Evolutionary conservation across 495 filamentous ascomycete species (phyloP).

Genomic region (Monascus purpureus): DNA sequence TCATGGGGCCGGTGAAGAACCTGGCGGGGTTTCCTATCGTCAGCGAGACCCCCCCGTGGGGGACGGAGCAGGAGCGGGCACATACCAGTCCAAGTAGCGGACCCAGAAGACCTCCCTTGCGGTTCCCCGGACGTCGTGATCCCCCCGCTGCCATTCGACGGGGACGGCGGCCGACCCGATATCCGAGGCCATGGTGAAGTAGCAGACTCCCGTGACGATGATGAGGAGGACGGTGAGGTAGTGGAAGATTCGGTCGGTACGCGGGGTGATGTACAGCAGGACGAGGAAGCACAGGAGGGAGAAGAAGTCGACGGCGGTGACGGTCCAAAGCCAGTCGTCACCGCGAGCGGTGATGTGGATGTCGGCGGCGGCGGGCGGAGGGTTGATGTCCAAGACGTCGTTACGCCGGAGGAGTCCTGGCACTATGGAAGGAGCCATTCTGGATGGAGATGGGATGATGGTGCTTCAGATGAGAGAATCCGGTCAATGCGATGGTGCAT

Average conservation of each 20-base stretch:
- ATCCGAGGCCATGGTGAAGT: conserved; percentile 56
- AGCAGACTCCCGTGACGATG: conserved; percentile 48
- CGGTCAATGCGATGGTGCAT: too few relatives aligned
- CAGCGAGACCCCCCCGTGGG: too few relatives aligned
- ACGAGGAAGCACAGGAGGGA: conserved; percentile 6
- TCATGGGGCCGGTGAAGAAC: conserved; percentile 25
- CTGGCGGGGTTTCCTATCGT: too few relatives aligned
- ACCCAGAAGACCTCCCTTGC: conserved; percentile 58
- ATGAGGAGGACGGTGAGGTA: conserved; percentile 50
- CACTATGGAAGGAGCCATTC: too few relatives aligned
- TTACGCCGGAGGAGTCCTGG: too few relatives aligned
- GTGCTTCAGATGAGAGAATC: too few relatives aligned
- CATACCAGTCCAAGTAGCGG: conserved; percentile 53
- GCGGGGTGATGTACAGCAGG: not conserved
- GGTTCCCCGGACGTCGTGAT: conserved; percentile 24
- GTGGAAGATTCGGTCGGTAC: conserved; percentile 47
- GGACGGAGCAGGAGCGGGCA: too few relatives aligned
- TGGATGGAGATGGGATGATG: too few relatives aligned
- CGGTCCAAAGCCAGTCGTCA: conserved; percentile 39
- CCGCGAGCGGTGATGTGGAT: not conserved
- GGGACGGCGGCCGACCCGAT: conserved; percentile 47
- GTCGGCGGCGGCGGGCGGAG: not conserved
- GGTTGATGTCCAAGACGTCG: too few relatives aligned
- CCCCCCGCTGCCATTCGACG: conserved; percentile 12
- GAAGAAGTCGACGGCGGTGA: conserved; percentile 19